Percentiles rank a stretch among this genome's conserved stretches.
phyloP scores from a whole-genome alignment of 1,284 basidiomycete species.

The Takashimella tepidaria region DNA sequence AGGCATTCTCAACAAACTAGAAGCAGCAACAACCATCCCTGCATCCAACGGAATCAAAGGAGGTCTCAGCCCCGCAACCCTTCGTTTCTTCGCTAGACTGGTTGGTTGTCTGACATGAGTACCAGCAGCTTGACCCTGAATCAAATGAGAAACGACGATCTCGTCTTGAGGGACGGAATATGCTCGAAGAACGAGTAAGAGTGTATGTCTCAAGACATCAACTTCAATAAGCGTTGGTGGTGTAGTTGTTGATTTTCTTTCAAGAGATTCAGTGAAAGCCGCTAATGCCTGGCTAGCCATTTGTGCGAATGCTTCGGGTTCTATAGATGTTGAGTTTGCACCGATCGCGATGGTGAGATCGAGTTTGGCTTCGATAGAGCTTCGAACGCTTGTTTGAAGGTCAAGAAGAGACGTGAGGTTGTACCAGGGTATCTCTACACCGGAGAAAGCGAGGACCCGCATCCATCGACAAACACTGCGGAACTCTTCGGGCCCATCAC shows the following conservation, averaged over 20 bases:
- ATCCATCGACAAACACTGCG: conserved; percentile 60
- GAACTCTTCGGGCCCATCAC: conserved; percentile 51
- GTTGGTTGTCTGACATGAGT: not conserved
- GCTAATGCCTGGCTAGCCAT: conserved; percentile 3
- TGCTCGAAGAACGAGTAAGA: conserved; percentile 23
- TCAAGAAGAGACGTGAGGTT: conserved; percentile 20
- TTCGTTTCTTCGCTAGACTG: conserved; percentile 17
- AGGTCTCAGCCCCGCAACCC: conserved; percentile 3
- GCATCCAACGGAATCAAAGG: conserved; percentile 18
- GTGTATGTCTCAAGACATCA: conserved; percentile 11
- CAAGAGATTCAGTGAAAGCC: not conserved
- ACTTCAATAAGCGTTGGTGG: not conserved
- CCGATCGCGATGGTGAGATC: conserved; percentile 32
- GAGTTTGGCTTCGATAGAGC: conserved; percentile 16
- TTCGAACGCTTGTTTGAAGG: conserved; percentile 1
- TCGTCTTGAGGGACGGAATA: conserved; percentile 23
- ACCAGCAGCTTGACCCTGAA: not conserved
- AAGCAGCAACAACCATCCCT: conserved; percentile 17
- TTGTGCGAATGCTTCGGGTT: conserved; percentile 19
- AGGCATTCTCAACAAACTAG: conserved; percentile 10
- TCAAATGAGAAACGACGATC: conserved; percentile 15
- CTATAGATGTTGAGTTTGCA: conserved; percentile 23
- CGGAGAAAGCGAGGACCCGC: conserved; percentile 60
- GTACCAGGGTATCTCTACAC: conserved; percentile 58
- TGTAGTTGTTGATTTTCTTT: not conserved